These are phyloP conservation scores for Sugiyamaella americana DNA, from an alignment of 805 yeast genomes.

Conservation along the genomic window DNA sequence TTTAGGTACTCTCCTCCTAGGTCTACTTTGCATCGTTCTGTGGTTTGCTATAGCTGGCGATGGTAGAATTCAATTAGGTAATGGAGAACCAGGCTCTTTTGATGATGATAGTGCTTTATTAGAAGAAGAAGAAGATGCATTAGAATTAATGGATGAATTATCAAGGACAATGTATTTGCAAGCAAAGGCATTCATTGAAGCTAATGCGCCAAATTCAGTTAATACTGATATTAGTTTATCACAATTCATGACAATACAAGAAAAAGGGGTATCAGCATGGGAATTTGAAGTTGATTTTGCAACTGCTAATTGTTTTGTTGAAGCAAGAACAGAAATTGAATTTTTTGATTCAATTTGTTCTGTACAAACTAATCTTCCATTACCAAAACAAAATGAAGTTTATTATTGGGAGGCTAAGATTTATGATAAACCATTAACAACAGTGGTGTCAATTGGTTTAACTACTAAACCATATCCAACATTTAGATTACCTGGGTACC, in stretches of 20 bases:
- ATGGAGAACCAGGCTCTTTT: slow-evolving; percentile 49
- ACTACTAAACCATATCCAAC: slow-evolving; percentile 87
- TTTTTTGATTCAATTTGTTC: slow-evolving; percentile 56
- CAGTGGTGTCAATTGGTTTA: slow-evolving; percentile 64
- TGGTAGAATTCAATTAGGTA: slow-evolving; percentile 32
- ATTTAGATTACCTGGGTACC: slow-evolving; percentile 90
- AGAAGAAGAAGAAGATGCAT: slow-evolving; percentile 56
- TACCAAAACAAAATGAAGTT: slow-evolving; percentile 76
- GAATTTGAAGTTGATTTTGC: slow-evolving; percentile 54
- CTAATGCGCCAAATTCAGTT: slow-evolving; percentile 38
- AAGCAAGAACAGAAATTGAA: slow-evolving; percentile 52
- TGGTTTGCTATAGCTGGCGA: slow-evolving; percentile 32
- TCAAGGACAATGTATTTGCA: slow-evolving; percentile 59
- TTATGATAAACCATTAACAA: slow-evolving; percentile 52
- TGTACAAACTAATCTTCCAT: slow-evolving; percentile 74
- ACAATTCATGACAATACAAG: slow-evolving; percentile 65
- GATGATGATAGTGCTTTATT: slow-evolving; percentile 58
- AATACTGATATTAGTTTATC: slow-evolving; percentile 44
- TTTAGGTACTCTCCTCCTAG: slow-evolving; percentile 33
- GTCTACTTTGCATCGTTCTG: slow-evolving; percentile 26
- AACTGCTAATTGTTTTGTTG: slow-evolving; percentile 55
- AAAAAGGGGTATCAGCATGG: slow-evolving; percentile 86
- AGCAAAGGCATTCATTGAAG: slow-evolving; percentile 44
- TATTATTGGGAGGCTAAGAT: slow-evolving; percentile 87
- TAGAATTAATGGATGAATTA: slow-evolving; percentile 51